Evolutionary conservation across 139 green algal species (phyloP), one percentile per base, ranked within the genome.

Genomic region (Desmodesmus armatus): DNA sequence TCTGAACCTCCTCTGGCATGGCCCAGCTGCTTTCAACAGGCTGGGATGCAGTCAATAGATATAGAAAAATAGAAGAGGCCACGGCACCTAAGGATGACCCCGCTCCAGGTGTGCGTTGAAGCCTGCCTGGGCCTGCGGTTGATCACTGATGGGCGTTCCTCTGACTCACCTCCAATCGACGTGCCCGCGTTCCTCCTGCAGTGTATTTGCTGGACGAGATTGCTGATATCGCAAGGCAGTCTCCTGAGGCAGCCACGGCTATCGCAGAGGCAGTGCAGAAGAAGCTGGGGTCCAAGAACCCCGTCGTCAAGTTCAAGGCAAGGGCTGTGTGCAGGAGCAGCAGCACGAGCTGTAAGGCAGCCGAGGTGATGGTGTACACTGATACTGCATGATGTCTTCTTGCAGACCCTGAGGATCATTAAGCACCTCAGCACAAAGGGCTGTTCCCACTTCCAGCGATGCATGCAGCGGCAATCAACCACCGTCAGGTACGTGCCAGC

Each of bases 171-270:
- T 69, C 41, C 15, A 58, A 53, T 39, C 25, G 29, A 49, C n/a
- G 23, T 29, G 41, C 3, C 7, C 33, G 35, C 35, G 15, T 6
- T 25, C 23, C 23, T 25, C 6, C 15, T 76, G 67, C 90, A 97
- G 93, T 97, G 35, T 98, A 96, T 62, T 74, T 96, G 19, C 87
- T 97, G 79, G 93, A 97, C 35, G 93, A 98, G 77, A 84, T 98
- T 29, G 88, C 84, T 19, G 69, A 91, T 23, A 44, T 92, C 17
- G 41, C 90, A 35, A 82, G 89, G 1, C 67, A 85, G 35, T 86
- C 83, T 37, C 21, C 75, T 11, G 91, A 96, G 4, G 41, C 77
- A 4, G 81, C 89, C 0, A 70, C 90, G 13, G 80, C 70, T 0
- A 86, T 94, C 7, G 89, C 93, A 5, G 93, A 96, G 5, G 76